Evolutionary conservation across 2,329 filamentous ascomycete species (phyloP).

Genomic region (Zymoseptoria tritici): DNA sequence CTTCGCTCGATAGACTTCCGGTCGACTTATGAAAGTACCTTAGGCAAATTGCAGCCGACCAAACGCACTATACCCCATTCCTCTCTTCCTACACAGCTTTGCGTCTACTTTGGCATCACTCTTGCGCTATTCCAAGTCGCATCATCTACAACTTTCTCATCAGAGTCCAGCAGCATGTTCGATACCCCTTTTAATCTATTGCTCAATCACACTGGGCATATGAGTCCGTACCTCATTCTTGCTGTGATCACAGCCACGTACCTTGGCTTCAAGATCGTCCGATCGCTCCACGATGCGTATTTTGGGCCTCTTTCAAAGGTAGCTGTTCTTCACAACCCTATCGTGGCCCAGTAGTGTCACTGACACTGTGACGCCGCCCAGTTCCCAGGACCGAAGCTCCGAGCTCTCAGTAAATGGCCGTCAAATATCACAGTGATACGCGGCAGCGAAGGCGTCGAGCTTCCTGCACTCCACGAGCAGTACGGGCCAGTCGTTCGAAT

Average conservation of each 20-base stretch:
- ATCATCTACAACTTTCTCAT: background rate
- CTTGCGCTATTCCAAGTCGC: background rate
- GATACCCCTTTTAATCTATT: no score
- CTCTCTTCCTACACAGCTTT: background rate
- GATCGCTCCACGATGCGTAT: slow-evolving; percentile 32
- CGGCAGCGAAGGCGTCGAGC: slow-evolving; percentile 13
- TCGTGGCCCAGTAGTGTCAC: background rate
- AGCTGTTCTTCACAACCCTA: background rate
- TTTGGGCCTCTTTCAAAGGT: slow-evolving; percentile 34
- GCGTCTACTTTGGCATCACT: background rate
- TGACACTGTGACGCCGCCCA: slow-evolving; percentile 14
- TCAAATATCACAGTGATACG: slow-evolving; percentile 6
- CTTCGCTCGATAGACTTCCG: background rate
- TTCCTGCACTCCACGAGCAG: slow-evolving; percentile 25
- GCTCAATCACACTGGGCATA: background rate
- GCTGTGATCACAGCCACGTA: background rate
- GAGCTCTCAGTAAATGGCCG: slow-evolving; percentile 18
- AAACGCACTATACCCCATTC: no score
- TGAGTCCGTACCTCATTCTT: background rate
- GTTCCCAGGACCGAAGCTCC: slow-evolving; percentile 36
- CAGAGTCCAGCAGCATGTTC: background rate
- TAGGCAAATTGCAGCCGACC: background rate
- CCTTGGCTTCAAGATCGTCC: background rate
- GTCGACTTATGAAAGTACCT: background rate
- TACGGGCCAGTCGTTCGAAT: slow-evolving; percentile 36